These are phyloP conservation scores for Coemansia sp. DNA, from an alignment of 192 early-diverging fungal genomes.

Conservation along the genomic window DNA sequence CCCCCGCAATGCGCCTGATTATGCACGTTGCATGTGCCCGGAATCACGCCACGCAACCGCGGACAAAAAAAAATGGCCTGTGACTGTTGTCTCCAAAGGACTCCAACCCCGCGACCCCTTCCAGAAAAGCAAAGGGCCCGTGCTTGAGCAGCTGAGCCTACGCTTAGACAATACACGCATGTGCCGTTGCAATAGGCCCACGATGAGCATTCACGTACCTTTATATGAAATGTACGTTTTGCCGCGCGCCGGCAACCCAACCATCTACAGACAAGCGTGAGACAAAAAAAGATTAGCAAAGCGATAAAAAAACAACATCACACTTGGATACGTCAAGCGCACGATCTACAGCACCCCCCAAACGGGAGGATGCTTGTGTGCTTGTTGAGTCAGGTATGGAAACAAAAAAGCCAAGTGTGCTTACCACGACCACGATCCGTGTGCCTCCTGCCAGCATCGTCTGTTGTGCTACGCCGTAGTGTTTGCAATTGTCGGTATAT, in stretches of 20 bases:
- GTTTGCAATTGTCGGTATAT: background rate
- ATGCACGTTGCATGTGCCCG: background rate
- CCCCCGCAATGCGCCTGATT: background rate
- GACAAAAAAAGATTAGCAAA: too few species aligned
- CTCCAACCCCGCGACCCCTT: too few species aligned
- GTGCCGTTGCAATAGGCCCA: background rate
- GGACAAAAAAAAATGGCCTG: background rate
- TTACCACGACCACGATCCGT: constrained; percentile 54
- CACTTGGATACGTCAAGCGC: background rate
- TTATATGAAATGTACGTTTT: constrained; percentile 96
- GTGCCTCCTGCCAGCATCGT: constrained; percentile 51
- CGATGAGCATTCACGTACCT: too few species aligned
- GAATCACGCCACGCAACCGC: background rate
- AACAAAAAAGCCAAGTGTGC: constrained; percentile 17
- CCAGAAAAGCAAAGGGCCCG: background rate
- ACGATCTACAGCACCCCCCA: background rate
- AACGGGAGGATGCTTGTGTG: too few species aligned
- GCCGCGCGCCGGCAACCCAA: constrained; percentile 88
- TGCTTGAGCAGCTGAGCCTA: background rate
- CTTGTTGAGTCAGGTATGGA: background rate
- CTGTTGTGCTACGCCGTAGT: background rate
- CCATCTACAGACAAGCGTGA: too few species aligned
- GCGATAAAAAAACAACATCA: background rate
- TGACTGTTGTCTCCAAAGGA: constrained; percentile 3
- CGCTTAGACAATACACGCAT: background rate